Base-by-base conservation (phyloP, 805 yeast species). In the Osmozyma mogii region DNA sequence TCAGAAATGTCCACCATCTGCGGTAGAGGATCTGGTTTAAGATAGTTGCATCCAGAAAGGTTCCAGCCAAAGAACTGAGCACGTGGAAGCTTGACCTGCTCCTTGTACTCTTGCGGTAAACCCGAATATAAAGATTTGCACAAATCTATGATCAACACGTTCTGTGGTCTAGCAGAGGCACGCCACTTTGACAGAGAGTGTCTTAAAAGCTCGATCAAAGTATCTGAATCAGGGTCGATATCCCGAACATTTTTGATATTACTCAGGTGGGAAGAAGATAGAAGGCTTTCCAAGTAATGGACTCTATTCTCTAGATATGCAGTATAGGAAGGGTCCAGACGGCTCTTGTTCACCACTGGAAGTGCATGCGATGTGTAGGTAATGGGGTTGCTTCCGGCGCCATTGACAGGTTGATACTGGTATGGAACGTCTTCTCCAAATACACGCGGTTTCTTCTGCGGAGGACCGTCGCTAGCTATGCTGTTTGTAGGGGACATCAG, bases 51-150 rank as follows among this genome's bases (percentile, higher is more conserved):
- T 1, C 82, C 82, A n/a, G 68, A 57, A 70, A 75, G 54, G 45
- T 76, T 76, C 81, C 82, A 76, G 10, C 79, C 81, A 41, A 71
- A 76, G 29, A 63, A 68, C 44, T 76, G 79, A n/a, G 64, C 55
- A 26, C 81, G 49, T 4, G 81, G 81, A n/a, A 68, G 36, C 9
- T 51, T 42, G 9, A 72, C 56, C 10, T 53, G 44, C 14, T 48
- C 39, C 27, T 52, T 50, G 32, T 54, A 50, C 11, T 58, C 56
- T 5, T 50, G 50, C 6, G 54, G 39, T 7, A 72, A 51, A 21
- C 56, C 38, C 8, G 52, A 40, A 34, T 50, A 50, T 34, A 61
- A 37, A 9, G 52, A 36, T 13, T 41, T 33, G 15, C 71, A 69
- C 24, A 70, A 41, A 29, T 61, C 64, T 13, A 40, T 46, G 5